Evolutionary conservation across 2,329 filamentous ascomycete genomes (phyloP).

Genomic region (Neopestalotiopsis clavispora): DNA sequence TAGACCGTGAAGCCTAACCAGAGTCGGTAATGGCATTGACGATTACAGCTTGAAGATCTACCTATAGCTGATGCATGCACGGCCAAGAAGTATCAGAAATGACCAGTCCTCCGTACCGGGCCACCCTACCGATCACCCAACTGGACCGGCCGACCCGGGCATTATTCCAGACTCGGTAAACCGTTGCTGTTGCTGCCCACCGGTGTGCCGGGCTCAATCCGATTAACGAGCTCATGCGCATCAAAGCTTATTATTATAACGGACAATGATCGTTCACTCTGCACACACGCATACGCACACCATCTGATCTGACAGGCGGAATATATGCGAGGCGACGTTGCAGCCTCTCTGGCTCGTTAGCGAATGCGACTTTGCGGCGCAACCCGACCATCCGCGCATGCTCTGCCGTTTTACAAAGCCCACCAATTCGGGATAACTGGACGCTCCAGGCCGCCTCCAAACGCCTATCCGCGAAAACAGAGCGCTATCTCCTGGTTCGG

Average conservation of each 20-base stretch:
- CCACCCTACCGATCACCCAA: neutral
- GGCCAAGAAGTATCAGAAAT: conserved; percentile 1
- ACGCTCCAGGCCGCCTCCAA: conserved; percentile 7
- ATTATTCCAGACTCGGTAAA: conserved; percentile 5
- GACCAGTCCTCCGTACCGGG: conserved; percentile 4
- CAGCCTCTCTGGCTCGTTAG: neutral
- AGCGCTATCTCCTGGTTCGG: neutral
- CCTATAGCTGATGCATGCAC: neutral
- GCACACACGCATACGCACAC: neutral
- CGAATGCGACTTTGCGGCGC: conserved; percentile 7
- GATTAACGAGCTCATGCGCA: conserved; percentile 4
- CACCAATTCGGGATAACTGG: conserved; percentile 14
- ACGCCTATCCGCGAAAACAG: neutral
- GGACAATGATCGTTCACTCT: neutral
- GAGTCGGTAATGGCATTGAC: neutral
- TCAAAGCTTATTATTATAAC: conserved; percentile 5
- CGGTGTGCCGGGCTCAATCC: neutral
- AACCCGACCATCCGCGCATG: neutral
- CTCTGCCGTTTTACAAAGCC: neutral
- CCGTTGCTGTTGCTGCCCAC: neutral
- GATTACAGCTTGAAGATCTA: neutral
- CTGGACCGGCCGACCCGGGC: neutral
- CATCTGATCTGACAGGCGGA: neutral
- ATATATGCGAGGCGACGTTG: conserved; percentile 2
- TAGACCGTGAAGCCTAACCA: neutral